Base-by-base conservation (phyloP, 2,329 filamentous ascomycete genomes). In the Rhexocercosporidium sp. region DNA sequence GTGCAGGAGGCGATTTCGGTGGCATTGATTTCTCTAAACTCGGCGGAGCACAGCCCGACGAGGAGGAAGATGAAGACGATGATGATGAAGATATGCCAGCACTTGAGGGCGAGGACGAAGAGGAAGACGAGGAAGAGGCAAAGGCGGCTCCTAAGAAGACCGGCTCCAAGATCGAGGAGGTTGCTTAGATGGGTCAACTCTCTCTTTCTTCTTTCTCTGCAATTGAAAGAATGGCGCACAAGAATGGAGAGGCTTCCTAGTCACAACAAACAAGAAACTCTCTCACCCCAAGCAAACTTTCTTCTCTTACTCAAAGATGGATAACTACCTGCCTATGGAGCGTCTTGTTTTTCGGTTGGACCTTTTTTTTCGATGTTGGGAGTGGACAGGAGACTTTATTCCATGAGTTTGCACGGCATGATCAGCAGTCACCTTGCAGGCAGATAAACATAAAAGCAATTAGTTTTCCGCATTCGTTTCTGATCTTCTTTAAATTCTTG, bases 21-120 rank as follows among this genome's bases (percentile, higher is more conserved):
- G 92, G 92, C 76, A 96, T 97, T 78, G 94, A 97, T 82, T 97
- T 97, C 88, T 96, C 92, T 76, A 96, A 97, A 86, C 90, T 97
- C 70, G 90, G 90, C 71, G 90, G 85, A 70, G 78, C 70, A 25
- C 75, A 66, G 20, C 71, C 68, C 14, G 75, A 71, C 27, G 75
- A 74, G 22, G 88, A 88, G 86, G 81, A 82, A 62, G 79, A 77
- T 41, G 79, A 75, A 34, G 75, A 75, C 5, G 76, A 75, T 41
- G 76, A 76, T 14, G 88, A 90, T 62, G 92, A 93, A 3, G 93
- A 95, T n/a, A 94, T 97, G 89, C 93, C 94, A 66, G 88, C 88
- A 73, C 88, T 96, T 59, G 91, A 92, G 79, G 89, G 85, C 31
- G 88, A 89, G 68, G 86, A 85, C 46, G 83, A 83, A 47, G 81